Evolutionary conservation across 176 grass and related monocot species (phyloP), one percentile per base, ranked within the genome.

Genomic region (Zoysia pacifica): DNA sequence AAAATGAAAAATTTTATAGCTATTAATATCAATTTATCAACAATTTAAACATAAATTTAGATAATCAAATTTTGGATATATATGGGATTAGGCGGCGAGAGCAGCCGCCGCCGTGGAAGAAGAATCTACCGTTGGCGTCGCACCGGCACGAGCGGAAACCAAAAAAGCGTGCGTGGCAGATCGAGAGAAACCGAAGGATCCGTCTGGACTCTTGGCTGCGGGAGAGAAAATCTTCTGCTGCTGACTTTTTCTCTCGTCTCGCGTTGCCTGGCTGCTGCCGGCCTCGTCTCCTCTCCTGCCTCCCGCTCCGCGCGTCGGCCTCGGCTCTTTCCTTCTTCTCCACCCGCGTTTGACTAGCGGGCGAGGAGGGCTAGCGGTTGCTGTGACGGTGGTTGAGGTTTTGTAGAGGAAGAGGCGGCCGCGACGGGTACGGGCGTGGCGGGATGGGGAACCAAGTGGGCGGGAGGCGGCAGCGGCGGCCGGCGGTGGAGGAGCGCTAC

Each of bases 401-500:
- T 61, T 28, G 58, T 35, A 61, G 58, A 61, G 19, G 55, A 58
- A 18, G 55, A 53, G 13, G 48, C 1, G 51, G 51, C 6, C 18
- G 28, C 28, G 28, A 28, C 28, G 28, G 28, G 28, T 28, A 0
- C 28, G 28, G 2, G 0, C n/a, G 56, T 28, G n/a, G 58, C 58
- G 58, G 1, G 58, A 61, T 61, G 58, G 58, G 58, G 58, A 61
- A 61, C 58, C 58, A 9, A n/a, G 58, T 61, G 19, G n/a, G 58
- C 58, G 28, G 74, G 59, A 3, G 70, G 76, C 82, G 88, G 79
- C 54, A n/a, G 5, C 67, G 82, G 68, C 75, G 76, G 40, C 86
- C 81, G 79, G 78, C 81, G 84, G 90, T 99, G 76, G 92, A 99
- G 78, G 92, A 99, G 76, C 85, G 88, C 28, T 89, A 91, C 86